Conservation (phyloP, 1,139 yeast genomes). For the Scheffersomyces titani region DNA sequence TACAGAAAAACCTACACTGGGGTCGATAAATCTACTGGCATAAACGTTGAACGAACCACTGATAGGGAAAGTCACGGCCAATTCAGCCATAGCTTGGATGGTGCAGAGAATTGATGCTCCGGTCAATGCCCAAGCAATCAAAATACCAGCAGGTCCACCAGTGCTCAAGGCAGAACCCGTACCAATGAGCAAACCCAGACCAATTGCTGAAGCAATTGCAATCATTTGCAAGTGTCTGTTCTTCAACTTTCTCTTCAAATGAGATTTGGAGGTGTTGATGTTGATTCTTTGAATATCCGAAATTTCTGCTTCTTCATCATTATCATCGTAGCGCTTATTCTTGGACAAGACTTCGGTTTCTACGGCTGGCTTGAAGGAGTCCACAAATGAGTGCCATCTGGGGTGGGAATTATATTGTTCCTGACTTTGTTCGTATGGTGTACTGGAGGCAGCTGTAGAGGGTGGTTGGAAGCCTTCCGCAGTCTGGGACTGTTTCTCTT, state of each 20-base stretch:
- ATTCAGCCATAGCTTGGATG: conserved; percentile 38
- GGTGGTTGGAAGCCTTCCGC: neutral
- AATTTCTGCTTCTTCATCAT: conserved; percentile 13
- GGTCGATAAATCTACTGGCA: conserved; percentile 35
- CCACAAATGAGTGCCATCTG: conserved; percentile 41
- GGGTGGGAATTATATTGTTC: conserved; percentile 5
- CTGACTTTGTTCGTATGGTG: conserved; percentile 1
- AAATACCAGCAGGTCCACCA: conserved; percentile 70
- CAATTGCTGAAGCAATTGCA: conserved; percentile 34
- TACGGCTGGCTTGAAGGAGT: conserved; percentile 40
- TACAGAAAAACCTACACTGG: conserved; percentile 36
- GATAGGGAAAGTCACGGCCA: conserved; percentile 35
- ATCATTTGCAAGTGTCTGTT: conserved; percentile 28
- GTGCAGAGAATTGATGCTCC: conserved; percentile 31
- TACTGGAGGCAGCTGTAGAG: neutral
- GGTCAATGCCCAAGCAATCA: conserved; percentile 35
- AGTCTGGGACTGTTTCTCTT: neutral
- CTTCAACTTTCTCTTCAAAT: conserved; percentile 24
- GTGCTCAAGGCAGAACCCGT: conserved; percentile 23
- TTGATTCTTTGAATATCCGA: conserved; percentile 25
- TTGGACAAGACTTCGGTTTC: conserved; percentile 17
- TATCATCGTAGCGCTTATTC: conserved; percentile 16
- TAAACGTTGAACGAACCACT: conserved; percentile 35
- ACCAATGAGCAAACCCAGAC: conserved; percentile 30
- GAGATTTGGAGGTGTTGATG: conserved; percentile 20